phyloP scores from a whole-genome alignment of 106 monocot species.

The Posidonia australis region DNA sequence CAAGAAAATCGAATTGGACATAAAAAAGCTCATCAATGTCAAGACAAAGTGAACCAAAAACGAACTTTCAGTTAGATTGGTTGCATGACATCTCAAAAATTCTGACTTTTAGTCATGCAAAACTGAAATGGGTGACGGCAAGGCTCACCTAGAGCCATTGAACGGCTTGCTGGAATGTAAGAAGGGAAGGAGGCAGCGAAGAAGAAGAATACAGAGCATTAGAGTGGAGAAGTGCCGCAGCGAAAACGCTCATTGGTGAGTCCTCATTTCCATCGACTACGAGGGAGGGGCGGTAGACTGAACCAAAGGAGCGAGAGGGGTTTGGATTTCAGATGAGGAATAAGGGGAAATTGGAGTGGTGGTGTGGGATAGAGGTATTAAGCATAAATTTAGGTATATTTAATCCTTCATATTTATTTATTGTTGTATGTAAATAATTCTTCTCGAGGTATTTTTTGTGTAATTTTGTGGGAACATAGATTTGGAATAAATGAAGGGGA shows the following conservation, averaged over 20 bases:
- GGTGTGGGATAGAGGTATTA: neutral
- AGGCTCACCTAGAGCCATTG: conserved; percentile 94
- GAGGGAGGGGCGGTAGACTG: conserved; percentile 1
- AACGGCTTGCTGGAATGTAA: conserved; percentile 88
- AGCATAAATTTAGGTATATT: too few relatives aligned
- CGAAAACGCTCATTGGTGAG: conserved; percentile 9
- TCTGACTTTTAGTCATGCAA: neutral
- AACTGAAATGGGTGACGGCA: neutral
- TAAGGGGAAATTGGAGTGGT: neutral
- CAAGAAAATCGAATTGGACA: neutral
- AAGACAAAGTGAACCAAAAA: neutral
- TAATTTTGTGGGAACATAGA: too few relatives aligned
- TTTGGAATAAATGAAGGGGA: too few relatives aligned
- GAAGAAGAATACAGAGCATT: neutral
- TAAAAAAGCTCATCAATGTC: too few relatives aligned
- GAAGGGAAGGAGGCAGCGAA: conserved; percentile 11
- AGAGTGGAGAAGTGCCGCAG: neutral
- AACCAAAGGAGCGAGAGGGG: neutral
- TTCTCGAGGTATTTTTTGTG: too few relatives aligned
- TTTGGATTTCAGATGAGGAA: conserved; percentile 5
- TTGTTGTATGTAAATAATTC: too few relatives aligned
- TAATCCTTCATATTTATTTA: too few relatives aligned
- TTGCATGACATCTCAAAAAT: too few relatives aligned
- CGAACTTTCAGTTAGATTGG: neutral
- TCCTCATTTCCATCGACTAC: conserved; percentile 21